These are phyloP conservation scores for Hordeum pubiflorum DNA, from an alignment of 202 grass and related monocot species.

Conservation along the genomic window DNA sequence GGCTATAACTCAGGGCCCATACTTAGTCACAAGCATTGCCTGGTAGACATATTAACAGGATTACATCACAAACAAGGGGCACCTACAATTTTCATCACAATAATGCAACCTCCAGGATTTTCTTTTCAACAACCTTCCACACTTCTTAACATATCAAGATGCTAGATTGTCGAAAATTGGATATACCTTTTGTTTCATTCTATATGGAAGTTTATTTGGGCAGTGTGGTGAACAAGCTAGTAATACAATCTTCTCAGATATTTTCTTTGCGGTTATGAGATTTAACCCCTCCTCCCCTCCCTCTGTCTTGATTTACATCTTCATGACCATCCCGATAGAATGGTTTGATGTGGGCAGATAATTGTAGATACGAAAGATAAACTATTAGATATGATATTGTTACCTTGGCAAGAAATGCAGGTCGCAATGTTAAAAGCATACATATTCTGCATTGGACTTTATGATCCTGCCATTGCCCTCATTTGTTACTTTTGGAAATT, in stretches of 20 bases:
- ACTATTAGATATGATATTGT: not conserved
- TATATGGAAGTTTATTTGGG: not conserved
- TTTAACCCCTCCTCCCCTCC: not conserved
- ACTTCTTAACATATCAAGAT: not conserved
- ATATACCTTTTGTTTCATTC: not conserved
- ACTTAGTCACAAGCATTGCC: not conserved
- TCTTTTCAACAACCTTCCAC: not conserved
- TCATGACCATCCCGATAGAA: not conserved
- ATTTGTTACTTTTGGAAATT: conserved; percentile 2
- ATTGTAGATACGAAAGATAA: not conserved
- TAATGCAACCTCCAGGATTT: not conserved
- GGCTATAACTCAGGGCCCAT: not conserved
- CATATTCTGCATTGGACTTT: not conserved
- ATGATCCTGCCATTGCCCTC: not conserved
- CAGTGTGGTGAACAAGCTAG: not conserved
- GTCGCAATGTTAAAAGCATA: not conserved
- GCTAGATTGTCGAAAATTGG: not conserved
- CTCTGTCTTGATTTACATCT: not conserved
- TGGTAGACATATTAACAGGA: not conserved
- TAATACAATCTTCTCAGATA: not conserved
- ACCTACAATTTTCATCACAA: not conserved
- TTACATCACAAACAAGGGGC: conserved; percentile 9
- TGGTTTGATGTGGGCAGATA: not conserved
- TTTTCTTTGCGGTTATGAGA: not conserved
- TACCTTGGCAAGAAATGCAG: not conserved